These are phyloP conservation scores for Cutaneotrichosporon sp. DNA, from an alignment of 1,284 basidiomycete species.

Conservation along the genomic window DNA sequence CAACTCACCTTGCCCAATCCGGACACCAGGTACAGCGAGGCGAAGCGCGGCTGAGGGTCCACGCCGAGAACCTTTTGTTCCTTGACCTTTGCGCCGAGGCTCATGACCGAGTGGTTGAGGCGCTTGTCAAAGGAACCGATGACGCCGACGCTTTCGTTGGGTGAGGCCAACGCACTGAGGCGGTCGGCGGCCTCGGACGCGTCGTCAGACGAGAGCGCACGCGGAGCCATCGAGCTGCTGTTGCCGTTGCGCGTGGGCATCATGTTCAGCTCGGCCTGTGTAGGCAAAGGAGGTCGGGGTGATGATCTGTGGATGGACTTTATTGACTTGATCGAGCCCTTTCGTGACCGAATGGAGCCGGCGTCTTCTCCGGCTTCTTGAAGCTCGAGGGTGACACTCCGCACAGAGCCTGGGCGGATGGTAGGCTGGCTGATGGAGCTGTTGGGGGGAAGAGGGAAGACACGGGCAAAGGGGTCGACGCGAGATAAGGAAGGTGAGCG, in stretches of 20 bases:
- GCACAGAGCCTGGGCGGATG: constrained; percentile 24
- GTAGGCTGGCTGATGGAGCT: neutral
- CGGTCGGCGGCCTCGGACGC: constrained; percentile 17
- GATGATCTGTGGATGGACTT: neutral
- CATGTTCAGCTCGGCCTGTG: constrained; percentile 7
- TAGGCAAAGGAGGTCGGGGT: constrained; percentile 1
- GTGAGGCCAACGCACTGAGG: constrained; percentile 14
- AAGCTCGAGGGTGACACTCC: constrained; percentile 14
- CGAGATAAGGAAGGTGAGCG: neutral
- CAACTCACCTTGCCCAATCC: constrained; percentile 55
- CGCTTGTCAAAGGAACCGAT: constrained; percentile 25
- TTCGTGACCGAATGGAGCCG: constrained; percentile 19
- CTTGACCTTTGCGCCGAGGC: constrained; percentile 28
- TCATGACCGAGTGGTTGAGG: constrained; percentile 24
- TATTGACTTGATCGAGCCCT: constrained; percentile 1
- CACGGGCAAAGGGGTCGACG: constrained; percentile 11
- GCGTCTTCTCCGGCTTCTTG: constrained; percentile 19
- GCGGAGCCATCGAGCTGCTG: neutral
- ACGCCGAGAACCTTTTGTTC: constrained; percentile 42
- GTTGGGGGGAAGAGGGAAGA: constrained; percentile 14
- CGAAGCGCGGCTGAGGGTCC: constrained; percentile 48
- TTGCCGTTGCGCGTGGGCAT: constrained; percentile 8
- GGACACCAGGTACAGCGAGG: constrained; percentile 57
- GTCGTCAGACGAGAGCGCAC: neutral
- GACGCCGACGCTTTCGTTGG: constrained; percentile 16